These are phyloP conservation scores for Scalesia atractyloides DNA, from an alignment of 129 eudicot species.

Conservation along the genomic window DNA sequence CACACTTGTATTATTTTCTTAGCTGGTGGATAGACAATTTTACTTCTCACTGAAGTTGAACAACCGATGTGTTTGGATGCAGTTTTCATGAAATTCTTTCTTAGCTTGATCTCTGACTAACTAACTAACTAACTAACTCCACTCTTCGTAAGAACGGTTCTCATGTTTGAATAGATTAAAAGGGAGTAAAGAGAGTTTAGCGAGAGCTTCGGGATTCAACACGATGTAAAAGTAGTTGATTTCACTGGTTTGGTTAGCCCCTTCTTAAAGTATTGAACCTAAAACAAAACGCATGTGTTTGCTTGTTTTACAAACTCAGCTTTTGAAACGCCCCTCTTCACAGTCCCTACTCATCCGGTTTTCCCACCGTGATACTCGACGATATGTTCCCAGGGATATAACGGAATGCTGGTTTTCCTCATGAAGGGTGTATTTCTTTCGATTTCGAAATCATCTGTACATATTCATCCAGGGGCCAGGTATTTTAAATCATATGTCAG, in stretches of 20 bases:
- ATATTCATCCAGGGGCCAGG: too few species aligned
- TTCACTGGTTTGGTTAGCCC: neutral
- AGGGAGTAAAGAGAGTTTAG: neutral
- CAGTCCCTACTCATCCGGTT: neutral
- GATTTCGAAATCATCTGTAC: neutral
- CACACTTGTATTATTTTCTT: constrained; percentile 90
- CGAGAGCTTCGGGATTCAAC: neutral
- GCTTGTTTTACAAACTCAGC: neutral
- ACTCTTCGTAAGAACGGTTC: neutral
- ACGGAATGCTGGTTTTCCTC: neutral
- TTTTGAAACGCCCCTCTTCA: neutral
- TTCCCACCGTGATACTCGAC: neutral
- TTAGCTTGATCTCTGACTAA: constrained; percentile 47
- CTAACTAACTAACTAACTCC: neutral
- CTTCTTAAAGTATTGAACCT: neutral
- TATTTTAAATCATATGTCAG: neutral
- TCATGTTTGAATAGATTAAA: neutral
- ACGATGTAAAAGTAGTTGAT: neutral
- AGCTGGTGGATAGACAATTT: constrained; percentile 99
- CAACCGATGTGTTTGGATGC: constrained; percentile 75
- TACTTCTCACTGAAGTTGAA: constrained; percentile 90
- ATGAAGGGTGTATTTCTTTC: neutral
- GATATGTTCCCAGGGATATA: neutral
- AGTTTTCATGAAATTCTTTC: constrained; percentile 48
- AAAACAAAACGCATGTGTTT: neutral